These are phyloP conservation scores for Daldinia vernicosa DNA, from an alignment of 495 filamentous ascomycete species.

Conservation along the genomic window DNA sequence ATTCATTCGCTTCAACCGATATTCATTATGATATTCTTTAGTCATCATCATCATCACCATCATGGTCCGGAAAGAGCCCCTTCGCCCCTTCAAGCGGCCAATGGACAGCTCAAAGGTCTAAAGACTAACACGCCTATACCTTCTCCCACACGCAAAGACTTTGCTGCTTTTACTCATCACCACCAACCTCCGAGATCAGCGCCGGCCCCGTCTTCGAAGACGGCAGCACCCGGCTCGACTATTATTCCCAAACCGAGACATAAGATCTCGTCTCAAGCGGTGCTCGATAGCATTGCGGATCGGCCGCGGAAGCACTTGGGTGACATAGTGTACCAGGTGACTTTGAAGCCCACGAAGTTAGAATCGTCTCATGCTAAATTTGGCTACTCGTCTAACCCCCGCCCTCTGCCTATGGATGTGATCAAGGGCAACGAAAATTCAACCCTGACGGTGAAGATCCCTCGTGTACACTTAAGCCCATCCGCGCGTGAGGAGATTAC, in stretches of 20 bases:
- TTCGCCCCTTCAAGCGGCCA: slow-evolving; percentile 54
- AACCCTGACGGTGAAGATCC: slow-evolving; percentile 86
- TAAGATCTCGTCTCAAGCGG: slow-evolving; percentile 69
- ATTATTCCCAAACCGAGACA: slow-evolving; percentile 67
- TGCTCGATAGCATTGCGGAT: slow-evolving; percentile 73
- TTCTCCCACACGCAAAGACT: slow-evolving; percentile 64
- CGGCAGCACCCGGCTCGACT: slow-evolving; percentile 51
- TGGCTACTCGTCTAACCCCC: slow-evolving; percentile 75
- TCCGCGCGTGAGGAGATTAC: slow-evolving; percentile 82
- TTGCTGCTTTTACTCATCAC: slow-evolving; percentile 52
- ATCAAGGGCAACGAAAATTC: slow-evolving; percentile 89
- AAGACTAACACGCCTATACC: slow-evolving; percentile 62
- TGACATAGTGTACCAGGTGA: slow-evolving; percentile 58
- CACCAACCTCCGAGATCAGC: slow-evolving; percentile 52
- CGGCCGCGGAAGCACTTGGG: slow-evolving; percentile 84
- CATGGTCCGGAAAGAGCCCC: slow-evolving; percentile 70
- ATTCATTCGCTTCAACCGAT: slow-evolving; percentile 24
- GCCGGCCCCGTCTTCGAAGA: slow-evolving; percentile 45
- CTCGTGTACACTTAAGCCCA: slow-evolving; percentile 75
- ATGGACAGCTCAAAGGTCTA: slow-evolving; percentile 52
- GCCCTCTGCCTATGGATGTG: slow-evolving; percentile 70
- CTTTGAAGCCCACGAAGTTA: slow-evolving; percentile 64
- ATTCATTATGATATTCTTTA: slow-evolving; percentile 49
- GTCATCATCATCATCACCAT: slow-evolving; percentile 79
- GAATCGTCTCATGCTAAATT: slow-evolving; percentile 62